Conservation (phyloP, 2,329 filamentous ascomycete species). For the Talaromyces sp. region DNA sequence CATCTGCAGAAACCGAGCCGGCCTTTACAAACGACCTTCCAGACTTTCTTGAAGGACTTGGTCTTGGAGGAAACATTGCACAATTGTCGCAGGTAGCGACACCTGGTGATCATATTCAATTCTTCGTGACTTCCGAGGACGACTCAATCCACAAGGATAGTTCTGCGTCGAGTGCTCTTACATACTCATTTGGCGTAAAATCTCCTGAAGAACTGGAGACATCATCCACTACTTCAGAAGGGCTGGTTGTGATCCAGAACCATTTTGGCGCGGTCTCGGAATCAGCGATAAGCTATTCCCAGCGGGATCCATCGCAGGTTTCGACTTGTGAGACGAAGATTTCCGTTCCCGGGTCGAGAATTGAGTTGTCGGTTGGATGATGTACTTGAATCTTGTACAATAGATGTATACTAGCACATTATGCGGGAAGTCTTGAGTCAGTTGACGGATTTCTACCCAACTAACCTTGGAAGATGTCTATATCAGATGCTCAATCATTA, state of each 20-base stretch:
- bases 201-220: constrained; percentile 25
- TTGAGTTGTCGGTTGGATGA: constrained; percentile 20
- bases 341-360: constrained; percentile 33
- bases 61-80: constrained; percentile 32
- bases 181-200: constrained; percentile 33
- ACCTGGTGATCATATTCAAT: constrained; percentile 40
- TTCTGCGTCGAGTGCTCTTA: constrained; percentile 16
- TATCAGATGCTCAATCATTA: neutral
- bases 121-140: constrained; percentile 35
- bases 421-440: neutral
- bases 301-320: neutral
- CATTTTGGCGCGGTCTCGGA: constrained; percentile 41
- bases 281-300: constrained; percentile 33
- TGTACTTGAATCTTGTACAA: neutral
- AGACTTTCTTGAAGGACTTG: constrained; percentile 20
- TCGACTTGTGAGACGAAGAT: constrained; percentile 28
- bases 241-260: constrained; percentile 27
- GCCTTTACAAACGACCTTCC: constrained; percentile 8
- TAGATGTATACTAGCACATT: neutral
- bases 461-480: neutral
- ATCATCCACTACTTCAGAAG: constrained; percentile 12
- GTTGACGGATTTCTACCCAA: neutral
- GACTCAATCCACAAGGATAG: neutral
- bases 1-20: neutral
- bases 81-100: constrained; percentile 38